These are phyloP conservation scores for Fusarium concolor DNA, from an alignment of 2,329 filamentous ascomycete genomes.

Conservation along the genomic window DNA sequence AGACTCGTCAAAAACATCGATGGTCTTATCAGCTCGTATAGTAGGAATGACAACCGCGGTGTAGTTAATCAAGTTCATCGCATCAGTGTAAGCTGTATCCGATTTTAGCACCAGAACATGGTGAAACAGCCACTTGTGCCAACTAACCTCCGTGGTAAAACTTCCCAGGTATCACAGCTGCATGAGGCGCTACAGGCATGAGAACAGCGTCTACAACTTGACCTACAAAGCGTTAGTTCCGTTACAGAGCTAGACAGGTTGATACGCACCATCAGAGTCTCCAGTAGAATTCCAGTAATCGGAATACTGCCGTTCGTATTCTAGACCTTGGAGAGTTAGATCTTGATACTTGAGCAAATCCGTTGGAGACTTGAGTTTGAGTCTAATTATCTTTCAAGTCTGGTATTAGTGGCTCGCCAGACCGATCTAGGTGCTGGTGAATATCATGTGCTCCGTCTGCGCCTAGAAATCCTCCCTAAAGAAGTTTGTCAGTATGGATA, in stretches of 20 bases:
- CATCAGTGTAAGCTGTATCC: slow-evolving; percentile 47
- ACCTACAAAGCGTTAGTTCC: background rate
- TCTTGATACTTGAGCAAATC: slow-evolving; percentile 51
- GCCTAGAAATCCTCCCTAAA: slow-evolving; percentile 46
- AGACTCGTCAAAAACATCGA: slow-evolving; percentile 57
- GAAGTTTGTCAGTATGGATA: rapidly evolving
- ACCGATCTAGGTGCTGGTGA: slow-evolving; percentile 61
- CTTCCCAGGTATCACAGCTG: slow-evolving; percentile 59
- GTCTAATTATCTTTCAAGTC: slow-evolving; percentile 54
- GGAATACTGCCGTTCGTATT: slow-evolving; percentile 68
- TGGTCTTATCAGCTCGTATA: slow-evolving; percentile 61
- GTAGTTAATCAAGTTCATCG: slow-evolving; percentile 68
- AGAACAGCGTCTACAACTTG: slow-evolving; percentile 65
- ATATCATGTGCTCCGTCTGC: slow-evolving; percentile 53
- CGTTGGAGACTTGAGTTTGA: slow-evolving; percentile 45
- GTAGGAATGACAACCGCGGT: slow-evolving; percentile 66
- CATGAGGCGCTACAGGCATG: slow-evolving; percentile 61
- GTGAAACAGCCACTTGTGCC: rapidly evolving
- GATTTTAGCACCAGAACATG: background rate
- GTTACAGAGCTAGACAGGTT: too few species aligned
- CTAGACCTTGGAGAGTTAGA: slow-evolving; percentile 64
- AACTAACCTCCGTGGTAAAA: slow-evolving; percentile 53
- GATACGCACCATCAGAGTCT: slow-evolving; percentile 56
- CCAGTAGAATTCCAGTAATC: slow-evolving; percentile 72
- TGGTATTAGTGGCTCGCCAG: slow-evolving; percentile 64